Percentiles rank a stretch among this genome's conserved stretches.
Conservation (phyloP, 106 monocot genomes). For the Iris macrosiphon region DNA sequence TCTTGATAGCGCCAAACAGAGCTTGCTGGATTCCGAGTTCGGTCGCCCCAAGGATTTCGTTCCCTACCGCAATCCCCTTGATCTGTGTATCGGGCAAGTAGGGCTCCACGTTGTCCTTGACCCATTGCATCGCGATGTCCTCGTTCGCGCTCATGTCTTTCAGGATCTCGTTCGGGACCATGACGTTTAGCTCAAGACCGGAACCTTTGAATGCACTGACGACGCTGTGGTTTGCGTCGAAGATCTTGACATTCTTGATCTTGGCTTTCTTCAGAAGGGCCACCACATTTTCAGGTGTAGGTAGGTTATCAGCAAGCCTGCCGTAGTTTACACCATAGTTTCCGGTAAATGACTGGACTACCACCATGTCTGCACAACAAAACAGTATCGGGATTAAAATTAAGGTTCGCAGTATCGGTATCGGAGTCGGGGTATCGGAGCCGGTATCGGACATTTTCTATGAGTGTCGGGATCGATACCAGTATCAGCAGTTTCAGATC, state of each 20-base stretch:
- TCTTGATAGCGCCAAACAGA: slow-evolving; percentile 60
- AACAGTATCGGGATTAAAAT: no score
- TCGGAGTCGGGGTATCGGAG: no score
- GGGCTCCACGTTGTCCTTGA: slow-evolving; percentile 79
- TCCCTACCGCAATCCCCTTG: slow-evolving; percentile 71
- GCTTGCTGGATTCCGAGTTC: slow-evolving; percentile 53
- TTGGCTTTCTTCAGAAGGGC: slow-evolving; percentile 61
- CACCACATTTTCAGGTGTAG: slow-evolving; percentile 64
- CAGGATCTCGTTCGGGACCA: slow-evolving; percentile 44
- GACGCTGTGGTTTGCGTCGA: slow-evolving; percentile 67
- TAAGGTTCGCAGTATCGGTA: no score
- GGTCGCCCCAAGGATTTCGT: slow-evolving; percentile 66
- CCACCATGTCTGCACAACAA: slow-evolving; percentile 20
- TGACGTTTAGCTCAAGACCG: slow-evolving; percentile 60
- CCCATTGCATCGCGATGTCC: slow-evolving; percentile 57
- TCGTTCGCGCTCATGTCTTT: slow-evolving; percentile 58
- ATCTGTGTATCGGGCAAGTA: slow-evolving; percentile 66
- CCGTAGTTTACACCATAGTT: slow-evolving; percentile 91
- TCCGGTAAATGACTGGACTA: slow-evolving; percentile 60
- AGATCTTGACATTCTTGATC: slow-evolving; percentile 85
- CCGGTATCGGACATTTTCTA: no score
- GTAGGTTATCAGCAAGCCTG: slow-evolving; percentile 74
- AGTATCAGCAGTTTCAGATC: no score
- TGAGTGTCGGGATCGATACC: no score
- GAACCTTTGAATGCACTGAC: slow-evolving; percentile 75